Conservation (phyloP, 805 yeast species). For the Groenewaldozyma tartarivorans region DNA sequence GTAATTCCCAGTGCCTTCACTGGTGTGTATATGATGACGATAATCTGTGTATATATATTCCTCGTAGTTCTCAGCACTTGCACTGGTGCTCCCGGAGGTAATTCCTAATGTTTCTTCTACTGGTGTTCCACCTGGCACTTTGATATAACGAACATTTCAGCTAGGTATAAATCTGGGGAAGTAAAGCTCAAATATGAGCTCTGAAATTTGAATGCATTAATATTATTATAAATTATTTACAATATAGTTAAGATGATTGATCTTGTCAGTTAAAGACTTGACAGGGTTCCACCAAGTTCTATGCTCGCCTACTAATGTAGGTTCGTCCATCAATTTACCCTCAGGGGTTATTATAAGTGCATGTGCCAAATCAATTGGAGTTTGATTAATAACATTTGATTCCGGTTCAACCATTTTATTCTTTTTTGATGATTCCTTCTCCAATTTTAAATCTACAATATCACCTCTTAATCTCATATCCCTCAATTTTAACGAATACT, state of each 20-base stretch:
- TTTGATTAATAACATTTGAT: not conserved
- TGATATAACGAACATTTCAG: too few relatives aligned
- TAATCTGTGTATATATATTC: too few relatives aligned
- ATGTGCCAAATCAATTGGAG: constrained; percentile 11
- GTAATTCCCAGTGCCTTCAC: too few relatives aligned
- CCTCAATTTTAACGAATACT: constrained; percentile 26
- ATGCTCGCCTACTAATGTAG: constrained; percentile 23
- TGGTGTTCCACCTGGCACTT: too few relatives aligned
- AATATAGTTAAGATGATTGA: constrained; percentile 13
- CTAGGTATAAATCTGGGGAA: too few relatives aligned
- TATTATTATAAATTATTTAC: not conserved
- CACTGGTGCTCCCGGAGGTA: too few relatives aligned
- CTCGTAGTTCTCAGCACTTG: too few relatives aligned
- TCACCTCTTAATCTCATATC: constrained; percentile 28
- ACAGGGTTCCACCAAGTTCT: constrained; percentile 21
- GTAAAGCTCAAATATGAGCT: too few relatives aligned
- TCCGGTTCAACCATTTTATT: too few relatives aligned
- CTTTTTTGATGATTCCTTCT: not conserved
- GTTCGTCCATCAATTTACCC: constrained; percentile 22
- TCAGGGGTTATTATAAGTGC: constrained; percentile 13
- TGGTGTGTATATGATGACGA: too few relatives aligned
- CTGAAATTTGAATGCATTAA: too few relatives aligned
- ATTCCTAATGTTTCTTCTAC: too few relatives aligned
- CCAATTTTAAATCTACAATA: constrained; percentile 19
- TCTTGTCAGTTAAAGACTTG: constrained; percentile 8